A percentile compares a stretch with the other conserved stretches of the same genome.
phyloP scores from a whole-genome alignment of 2,329 filamentous ascomycete genomes.

The Aspergillus intermedius region DNA sequence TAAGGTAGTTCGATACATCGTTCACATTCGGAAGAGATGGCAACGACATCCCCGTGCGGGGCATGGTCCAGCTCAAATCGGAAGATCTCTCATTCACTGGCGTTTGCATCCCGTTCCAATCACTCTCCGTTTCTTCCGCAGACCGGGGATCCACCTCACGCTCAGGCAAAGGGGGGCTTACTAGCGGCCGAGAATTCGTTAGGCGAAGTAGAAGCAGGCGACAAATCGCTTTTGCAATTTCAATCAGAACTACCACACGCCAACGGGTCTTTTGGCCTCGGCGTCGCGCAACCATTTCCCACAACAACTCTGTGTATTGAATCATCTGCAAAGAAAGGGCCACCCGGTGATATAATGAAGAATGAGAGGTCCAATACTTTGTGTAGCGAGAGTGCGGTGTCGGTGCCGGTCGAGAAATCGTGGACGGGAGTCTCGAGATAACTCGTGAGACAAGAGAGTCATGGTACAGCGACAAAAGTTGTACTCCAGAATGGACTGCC shows the following conservation, averaged over 20 bases:
- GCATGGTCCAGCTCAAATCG: conserved; percentile 72
- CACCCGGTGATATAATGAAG: conserved; percentile 68
- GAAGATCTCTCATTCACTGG: conserved; percentile 35
- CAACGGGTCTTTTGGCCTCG: conserved; percentile 72
- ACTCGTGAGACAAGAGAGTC: conserved; percentile 72
- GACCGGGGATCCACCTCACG: conserved; percentile 67
- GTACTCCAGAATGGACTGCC: conserved; percentile 73
- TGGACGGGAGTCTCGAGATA: conserved; percentile 50
- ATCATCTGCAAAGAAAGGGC: conserved; percentile 81
- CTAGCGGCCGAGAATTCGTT: conserved; percentile 73
- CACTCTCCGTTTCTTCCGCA: conserved; percentile 42
- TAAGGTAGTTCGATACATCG: conserved; percentile 80
- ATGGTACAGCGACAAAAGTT: conserved; percentile 88
- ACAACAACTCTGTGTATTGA: conserved; percentile 90
- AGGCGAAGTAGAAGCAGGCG: conserved; percentile 71
- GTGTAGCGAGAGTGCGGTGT: conserved; percentile 59
- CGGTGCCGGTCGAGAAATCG: conserved; percentile 44
- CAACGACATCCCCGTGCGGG: conserved; percentile 79
- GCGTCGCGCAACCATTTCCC: conserved; percentile 92
- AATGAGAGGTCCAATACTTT: conserved; percentile 56
- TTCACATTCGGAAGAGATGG: conserved; percentile 73
- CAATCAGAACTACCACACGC: conserved; percentile 78
- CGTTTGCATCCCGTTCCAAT: conserved; percentile 45
- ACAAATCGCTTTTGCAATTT: conserved; percentile 80
- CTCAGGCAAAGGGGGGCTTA: conserved; percentile 79